A percentile compares a stretch with the other conserved stretches of the same genome.
Evolutionary conservation across 2,329 filamentous ascomycete species (phyloP).

Genomic region (Trichoderma gracile): DNA sequence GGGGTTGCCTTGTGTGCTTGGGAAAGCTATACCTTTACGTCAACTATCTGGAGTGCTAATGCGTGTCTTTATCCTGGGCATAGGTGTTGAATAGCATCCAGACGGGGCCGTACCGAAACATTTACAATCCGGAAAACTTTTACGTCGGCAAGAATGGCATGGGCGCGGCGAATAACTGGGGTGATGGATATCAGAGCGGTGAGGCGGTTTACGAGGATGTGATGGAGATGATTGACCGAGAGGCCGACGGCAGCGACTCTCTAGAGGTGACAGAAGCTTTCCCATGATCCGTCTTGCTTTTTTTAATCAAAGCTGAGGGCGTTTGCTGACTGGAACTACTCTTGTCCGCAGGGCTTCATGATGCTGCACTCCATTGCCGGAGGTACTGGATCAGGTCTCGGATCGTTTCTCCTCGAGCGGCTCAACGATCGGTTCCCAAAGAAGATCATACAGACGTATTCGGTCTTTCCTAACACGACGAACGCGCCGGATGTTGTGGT

Average conservation of each 20-base stretch:
- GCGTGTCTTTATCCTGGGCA: background rate
- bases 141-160: conserved; percentile 92
- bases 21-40: background rate
- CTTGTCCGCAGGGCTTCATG: conserved; percentile 79
- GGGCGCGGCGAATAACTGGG: conserved; percentile 98
- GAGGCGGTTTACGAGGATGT: conserved; percentile 93
- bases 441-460: conserved; percentile 99
- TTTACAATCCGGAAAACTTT: conserved; percentile 99
- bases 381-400: conserved; percentile 92
- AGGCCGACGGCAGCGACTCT: conserved; percentile 96
- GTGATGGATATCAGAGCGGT: conserved; percentile 90
- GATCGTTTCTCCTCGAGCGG: conserved; percentile 89
- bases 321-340: background rate
- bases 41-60: background rate
- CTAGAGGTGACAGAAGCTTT: conserved; percentile 63
- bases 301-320: background rate
- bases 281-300: too few relatives aligned
- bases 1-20: too few relatives aligned
- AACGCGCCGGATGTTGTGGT: conserved; percentile 89
- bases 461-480: conserved; percentile 93
- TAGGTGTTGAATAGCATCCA: conserved; percentile 89
- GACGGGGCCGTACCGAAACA: conserved; percentile 92
- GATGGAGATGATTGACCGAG: conserved; percentile 98
- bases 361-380: conserved; percentile 97
- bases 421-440: conserved; percentile 98